Conservation (phyloP, 2,329 filamentous ascomycete genomes). For the Thermothelomyces thermophilus region DNA sequence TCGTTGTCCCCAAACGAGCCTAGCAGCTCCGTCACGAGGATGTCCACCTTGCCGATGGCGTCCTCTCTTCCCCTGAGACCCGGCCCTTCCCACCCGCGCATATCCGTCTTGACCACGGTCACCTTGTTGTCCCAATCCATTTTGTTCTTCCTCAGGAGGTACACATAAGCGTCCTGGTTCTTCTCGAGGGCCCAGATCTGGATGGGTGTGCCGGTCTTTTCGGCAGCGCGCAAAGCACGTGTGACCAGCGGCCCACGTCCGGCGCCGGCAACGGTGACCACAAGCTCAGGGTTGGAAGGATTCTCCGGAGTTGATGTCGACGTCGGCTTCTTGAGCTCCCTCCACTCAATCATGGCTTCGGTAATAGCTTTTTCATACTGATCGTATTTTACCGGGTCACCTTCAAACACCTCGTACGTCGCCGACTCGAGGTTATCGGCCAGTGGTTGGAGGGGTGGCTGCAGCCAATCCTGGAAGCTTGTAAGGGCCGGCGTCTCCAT, state of each 20-base stretch:
- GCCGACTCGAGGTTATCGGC: conserved; percentile 95
- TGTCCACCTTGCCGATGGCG: conserved; percentile 66
- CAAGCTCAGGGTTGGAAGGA: conserved; percentile 39
- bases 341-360: conserved; percentile 76
- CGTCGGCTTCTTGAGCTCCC: conserved; percentile 62
- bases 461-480: conserved; percentile 83
- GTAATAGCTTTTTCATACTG: conserved; percentile 86
- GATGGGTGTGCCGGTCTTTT: conserved; percentile 67
- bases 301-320: conserved; percentile 46
- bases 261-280: conserved; percentile 88
- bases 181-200: conserved; percentile 93
- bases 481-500: conserved; percentile 48
- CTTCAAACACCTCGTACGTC: conserved; percentile 97
- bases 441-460: conserved; percentile 87
- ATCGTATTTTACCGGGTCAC: conserved; percentile 94
- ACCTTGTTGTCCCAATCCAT: conserved; percentile 74
- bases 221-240: conserved; percentile 73
- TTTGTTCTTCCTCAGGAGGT: conserved; percentile 80
- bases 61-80: conserved; percentile 37
- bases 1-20: conserved; percentile 97
- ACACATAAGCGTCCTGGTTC: conserved; percentile 95
- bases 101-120: conserved; percentile 89
- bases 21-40: conserved; percentile 86
- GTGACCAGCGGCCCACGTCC: conserved; percentile 90
- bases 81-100: conserved; percentile 93